Percentiles rank a stretch among this genome's conserved stretches.
Evolutionary conservation across 2,329 filamentous ascomycete genomes (phyloP).

Genomic region (Pyrenochaeta sp.): DNA sequence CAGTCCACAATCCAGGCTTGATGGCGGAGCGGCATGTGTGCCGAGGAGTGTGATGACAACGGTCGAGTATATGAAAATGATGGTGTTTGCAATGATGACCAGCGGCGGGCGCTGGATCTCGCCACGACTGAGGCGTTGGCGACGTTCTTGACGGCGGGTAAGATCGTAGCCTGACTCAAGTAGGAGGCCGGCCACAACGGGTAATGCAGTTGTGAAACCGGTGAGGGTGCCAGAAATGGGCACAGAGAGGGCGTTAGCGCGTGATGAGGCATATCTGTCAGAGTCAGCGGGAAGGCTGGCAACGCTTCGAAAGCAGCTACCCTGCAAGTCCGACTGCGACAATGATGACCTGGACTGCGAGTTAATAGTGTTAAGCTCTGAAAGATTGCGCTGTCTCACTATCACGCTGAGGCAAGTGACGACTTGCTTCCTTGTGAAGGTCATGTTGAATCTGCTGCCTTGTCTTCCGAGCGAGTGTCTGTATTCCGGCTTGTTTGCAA

Average conservation of each 20-base stretch:
- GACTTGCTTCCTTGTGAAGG: slow-evolving; percentile 50
- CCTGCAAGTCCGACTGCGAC: slow-evolving; percentile 51
- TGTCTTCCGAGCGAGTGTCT: neutral
- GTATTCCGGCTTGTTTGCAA: neutral
- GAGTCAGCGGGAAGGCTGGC: slow-evolving; percentile 14
- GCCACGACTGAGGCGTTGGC: slow-evolving; percentile 38
- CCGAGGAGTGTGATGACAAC: slow-evolving; percentile 57
- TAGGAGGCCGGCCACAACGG: slow-evolving; percentile 53
- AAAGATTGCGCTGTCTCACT: slow-evolving; percentile 29
- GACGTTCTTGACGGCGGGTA: slow-evolving; percentile 42
- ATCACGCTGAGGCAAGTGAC: slow-evolving; percentile 50
- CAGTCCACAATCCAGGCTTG: slow-evolving; percentile 62
- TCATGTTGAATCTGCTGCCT: slow-evolving; percentile 29
- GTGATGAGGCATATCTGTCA: slow-evolving; percentile 41
- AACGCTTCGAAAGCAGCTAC: slow-evolving; percentile 20
- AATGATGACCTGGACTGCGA: slow-evolving; percentile 52
- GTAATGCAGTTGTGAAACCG: slow-evolving; percentile 53
- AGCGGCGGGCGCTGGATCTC: slow-evolving; percentile 44
- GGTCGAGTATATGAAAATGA: slow-evolving; percentile 52
- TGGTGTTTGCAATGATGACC: slow-evolving; percentile 50
- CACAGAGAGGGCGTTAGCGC: slow-evolving; percentile 47
- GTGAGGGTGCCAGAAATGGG: slow-evolving; percentile 54
- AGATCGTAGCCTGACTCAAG: slow-evolving; percentile 51
- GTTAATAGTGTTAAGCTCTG: slow-evolving; percentile 3
- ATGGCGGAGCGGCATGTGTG: slow-evolving; percentile 51